phyloP scores from a whole-genome alignment of 768 basidiomycete genomes.

The Boletus rubropictus region DNA sequence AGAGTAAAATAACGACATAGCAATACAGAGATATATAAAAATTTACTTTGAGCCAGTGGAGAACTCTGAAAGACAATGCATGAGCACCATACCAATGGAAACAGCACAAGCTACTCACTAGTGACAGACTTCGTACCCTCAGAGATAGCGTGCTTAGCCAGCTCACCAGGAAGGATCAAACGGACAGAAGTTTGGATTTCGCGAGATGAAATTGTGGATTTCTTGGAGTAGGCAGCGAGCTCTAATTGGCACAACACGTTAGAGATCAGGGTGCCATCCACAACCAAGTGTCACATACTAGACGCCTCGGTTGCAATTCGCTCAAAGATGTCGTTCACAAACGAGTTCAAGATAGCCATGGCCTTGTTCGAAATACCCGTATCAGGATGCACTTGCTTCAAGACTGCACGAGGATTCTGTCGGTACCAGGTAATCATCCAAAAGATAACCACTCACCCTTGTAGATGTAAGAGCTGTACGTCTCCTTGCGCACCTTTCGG shows the following conservation, averaged over 20 bases:
- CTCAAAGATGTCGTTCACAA: constrained; percentile 83
- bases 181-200: constrained; percentile 85
- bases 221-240: constrained; percentile 83
- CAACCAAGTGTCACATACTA: constrained; percentile 37
- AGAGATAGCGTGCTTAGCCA: constrained; percentile 84
- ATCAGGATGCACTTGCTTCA: constrained; percentile 91
- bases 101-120: constrained; percentile 37
- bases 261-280: background rate
- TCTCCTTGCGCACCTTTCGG: constrained; percentile 75
- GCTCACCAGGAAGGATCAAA: constrained; percentile 78
- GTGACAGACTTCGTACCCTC: constrained; percentile 76
- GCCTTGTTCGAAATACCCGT: constrained; percentile 91
- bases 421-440: background rate
- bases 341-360: constrained; percentile 79
- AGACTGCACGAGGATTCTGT: constrained; percentile 41
- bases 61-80: constrained; percentile 40
- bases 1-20: constrained; percentile 31
- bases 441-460: constrained; percentile 44
- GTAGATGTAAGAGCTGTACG: constrained; percentile 82
- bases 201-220: constrained; percentile 86
- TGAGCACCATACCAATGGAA: constrained; percentile 1
- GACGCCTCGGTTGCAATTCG: constrained; percentile 72
- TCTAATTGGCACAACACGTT: constrained; percentile 33
- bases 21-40: constrained; percentile 25
- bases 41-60: constrained; percentile 53